Base-by-base conservation (phyloP, 352 stramenopile species). In the Globisporangium spiculum region DNA sequence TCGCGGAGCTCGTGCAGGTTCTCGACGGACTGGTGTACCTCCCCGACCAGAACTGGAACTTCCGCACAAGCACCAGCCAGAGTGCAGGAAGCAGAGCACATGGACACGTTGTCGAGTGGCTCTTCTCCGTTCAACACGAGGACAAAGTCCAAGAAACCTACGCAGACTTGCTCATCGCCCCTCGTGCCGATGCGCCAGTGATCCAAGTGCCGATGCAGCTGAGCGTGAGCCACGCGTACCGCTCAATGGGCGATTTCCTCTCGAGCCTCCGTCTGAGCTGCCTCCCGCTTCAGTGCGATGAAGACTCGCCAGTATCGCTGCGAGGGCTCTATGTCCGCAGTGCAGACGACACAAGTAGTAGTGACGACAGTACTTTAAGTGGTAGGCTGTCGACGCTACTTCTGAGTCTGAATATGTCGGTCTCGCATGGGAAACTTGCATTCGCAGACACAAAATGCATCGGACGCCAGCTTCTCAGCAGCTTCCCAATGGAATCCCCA, bases 21-120 rank as follows among this genome's bases (percentile, higher is more conserved):
- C 64, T 86, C 3, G 58, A 30, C 12, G 67, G 63, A 5, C 27
- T 89, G 16, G 52, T 79, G 24, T 92, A 76, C 41, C 50, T 74
- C 16, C 72, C 80, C 9, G 73, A 77, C 12, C 71, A 74, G 48
- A 89, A 89, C 66, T 92, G 82, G 80, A 84, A 89, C 66, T 71
- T 70, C 20, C 57, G 78, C 12, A 60, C 68, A 8, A 66, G 65
- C n/a, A 48, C 59, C 3, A 46, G 48, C 12, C 48, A 26, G 1
- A 44, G 5, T 26, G 41, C 22, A 59, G 66, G 16, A n/a, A 24
- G 32, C n/a, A 14, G 59, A 2, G 55, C 38, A 20, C 38, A 4
- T 18, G 12, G 58, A 1, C 67, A 79, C 20, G 63, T 83, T 3
- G 75, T 87, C 0, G 69, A 84, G 46, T 90, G 81, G 80, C 32